Evolutionary conservation across 495 filamentous ascomycete genomes (phyloP).

Genomic region (Neurospora sp.): DNA sequence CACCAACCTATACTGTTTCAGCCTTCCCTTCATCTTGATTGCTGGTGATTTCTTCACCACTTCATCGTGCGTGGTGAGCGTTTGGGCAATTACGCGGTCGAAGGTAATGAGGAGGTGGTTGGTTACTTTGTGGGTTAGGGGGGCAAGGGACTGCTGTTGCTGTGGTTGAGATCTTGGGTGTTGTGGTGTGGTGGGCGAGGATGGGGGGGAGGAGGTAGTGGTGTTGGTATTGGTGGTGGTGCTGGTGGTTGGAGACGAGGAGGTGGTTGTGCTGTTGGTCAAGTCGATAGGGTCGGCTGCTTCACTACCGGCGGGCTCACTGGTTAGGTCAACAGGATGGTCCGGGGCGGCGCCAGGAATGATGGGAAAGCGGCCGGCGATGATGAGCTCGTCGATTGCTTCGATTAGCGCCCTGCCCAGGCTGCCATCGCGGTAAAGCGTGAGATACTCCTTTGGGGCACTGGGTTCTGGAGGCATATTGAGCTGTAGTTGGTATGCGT

Average conservation of each 20-base stretch:
- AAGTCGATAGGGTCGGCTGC: not conserved
- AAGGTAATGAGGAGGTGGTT: not conserved
- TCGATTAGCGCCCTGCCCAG: not conserved
- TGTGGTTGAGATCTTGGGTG: not conserved
- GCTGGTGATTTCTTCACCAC: not conserved
- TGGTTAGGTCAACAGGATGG: not conserved
- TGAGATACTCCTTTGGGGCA: not conserved
- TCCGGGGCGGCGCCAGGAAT: not conserved
- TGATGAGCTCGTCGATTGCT: not conserved
- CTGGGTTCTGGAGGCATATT: not conserved
- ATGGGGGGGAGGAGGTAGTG: not conserved
- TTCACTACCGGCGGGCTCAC: not conserved
- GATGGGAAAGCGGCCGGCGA: not conserved
- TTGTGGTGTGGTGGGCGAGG: not conserved
- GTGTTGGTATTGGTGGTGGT: not conserved
- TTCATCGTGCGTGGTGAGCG: not conserved
- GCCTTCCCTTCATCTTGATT: not conserved
- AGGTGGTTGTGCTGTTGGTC: not conserved
- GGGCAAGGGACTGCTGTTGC: not conserved
- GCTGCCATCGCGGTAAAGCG: conserved; percentile 1
- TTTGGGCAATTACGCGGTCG: not conserved
- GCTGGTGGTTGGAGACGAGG: not conserved
- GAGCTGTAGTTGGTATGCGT: not conserved
- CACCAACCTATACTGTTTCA: not conserved
- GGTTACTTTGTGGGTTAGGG: not conserved